Conservation (phyloP, 805 yeast species). For the Yarrowia hollandica region DNA sequence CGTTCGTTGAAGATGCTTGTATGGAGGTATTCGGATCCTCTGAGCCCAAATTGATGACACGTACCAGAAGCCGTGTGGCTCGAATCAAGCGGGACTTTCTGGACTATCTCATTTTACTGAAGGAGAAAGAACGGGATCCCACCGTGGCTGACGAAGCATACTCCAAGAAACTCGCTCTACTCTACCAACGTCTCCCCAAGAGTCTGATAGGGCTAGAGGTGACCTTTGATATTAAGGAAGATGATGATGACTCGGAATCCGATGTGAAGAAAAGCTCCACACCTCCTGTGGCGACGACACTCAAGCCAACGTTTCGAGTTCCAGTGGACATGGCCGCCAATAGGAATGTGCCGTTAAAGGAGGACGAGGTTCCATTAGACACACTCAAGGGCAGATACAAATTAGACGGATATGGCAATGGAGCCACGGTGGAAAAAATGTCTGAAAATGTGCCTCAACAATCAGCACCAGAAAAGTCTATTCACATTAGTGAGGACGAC, state of each 20-base stretch:
- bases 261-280: background rate
- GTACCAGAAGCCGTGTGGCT: background rate
- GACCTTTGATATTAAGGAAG: background rate
- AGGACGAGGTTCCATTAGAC: background rate
- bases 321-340: background rate
- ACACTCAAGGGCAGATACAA: background rate
- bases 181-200: background rate
- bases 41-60: background rate
- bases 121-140: background rate
- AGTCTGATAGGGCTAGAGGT: slow-evolving; percentile 7
- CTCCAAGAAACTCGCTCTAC: background rate
- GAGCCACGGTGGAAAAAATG: slow-evolving; percentile 7
- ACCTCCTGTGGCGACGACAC: background rate
- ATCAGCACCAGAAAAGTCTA: background rate
- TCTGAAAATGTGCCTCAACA: background rate
- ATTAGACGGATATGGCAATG: background rate
- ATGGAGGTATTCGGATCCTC: background rate
- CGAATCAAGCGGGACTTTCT: slow-evolving; percentile 11
- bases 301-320: background rate
- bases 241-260: background rate
- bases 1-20: background rate
- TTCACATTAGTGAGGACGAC: background rate
- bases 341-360: background rate
- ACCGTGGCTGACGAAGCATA: background rate
- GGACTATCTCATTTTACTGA: background rate